Conservation (phyloP, 75 land plant species). For the Gnetum montanum region DNA sequence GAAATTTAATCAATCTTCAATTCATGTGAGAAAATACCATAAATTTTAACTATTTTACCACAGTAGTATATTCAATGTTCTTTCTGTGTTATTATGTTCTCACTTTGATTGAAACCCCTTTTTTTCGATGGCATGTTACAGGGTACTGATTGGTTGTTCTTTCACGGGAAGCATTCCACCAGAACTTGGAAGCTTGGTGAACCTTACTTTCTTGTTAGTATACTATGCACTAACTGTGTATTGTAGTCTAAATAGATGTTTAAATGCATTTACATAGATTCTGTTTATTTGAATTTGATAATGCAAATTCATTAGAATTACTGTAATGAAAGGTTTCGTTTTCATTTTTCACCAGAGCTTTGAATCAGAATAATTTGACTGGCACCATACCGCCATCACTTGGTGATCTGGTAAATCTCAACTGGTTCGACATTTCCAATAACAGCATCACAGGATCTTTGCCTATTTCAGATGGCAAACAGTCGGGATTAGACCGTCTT, state of each 20-base stretch:
- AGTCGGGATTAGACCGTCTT: conserved; percentile 47
- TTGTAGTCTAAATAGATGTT: neutral
- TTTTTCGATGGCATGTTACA: neutral
- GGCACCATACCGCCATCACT: conserved; percentile 57
- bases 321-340: neutral
- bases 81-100: neutral
- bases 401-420: conserved; percentile 34
- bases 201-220: neutral
- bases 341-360: neutral
- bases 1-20: neutral
- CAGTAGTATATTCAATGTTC: neutral
- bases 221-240: neutral
- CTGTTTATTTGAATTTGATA: neutral
- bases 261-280: neutral
- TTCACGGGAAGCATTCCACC: neutral
- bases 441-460: conserved; percentile 42
- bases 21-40: neutral
- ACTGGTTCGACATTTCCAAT: conserved; percentile 58
- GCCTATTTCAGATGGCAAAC: conserved; percentile 36
- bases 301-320: neutral
- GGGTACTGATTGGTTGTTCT: neutral
- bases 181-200: neutral
- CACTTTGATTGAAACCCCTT: neutral
- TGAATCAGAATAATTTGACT: conserved; percentile 45
- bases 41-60: neutral